Evolutionary conservation across 2,329 filamentous ascomycete species (phyloP).

Genomic region (Malbranchea zuffiana): DNA sequence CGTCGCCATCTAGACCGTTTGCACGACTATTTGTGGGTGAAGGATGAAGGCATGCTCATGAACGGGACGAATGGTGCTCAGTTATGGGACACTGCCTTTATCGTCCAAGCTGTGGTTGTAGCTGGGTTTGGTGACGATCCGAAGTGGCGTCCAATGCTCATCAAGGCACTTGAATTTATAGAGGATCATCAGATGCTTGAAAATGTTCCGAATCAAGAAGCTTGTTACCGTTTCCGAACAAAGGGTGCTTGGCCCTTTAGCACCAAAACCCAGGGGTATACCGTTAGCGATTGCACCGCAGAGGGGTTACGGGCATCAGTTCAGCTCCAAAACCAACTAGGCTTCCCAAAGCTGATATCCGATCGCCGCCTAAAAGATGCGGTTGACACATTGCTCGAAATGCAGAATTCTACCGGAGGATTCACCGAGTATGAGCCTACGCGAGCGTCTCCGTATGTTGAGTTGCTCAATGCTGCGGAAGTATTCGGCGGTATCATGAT

Average conservation of each 20-base stretch:
- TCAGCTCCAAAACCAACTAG: conserved; percentile 65
- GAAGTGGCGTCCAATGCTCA: conserved; percentile 72
- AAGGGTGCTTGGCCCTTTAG: conserved; percentile 97
- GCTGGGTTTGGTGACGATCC: conserved; percentile 66
- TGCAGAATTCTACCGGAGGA: conserved; percentile 78
- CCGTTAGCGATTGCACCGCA: conserved; percentile 86
- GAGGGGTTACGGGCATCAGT: conserved; percentile 83
- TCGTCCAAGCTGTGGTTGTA: conserved; percentile 70
- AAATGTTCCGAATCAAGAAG: conserved; percentile 62
- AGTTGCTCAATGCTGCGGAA: conserved; percentile 86
- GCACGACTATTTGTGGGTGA: conserved; percentile 84
- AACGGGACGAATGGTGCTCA: conserved; percentile 99
- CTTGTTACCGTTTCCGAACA: conserved; percentile 77
- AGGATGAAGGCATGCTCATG: conserved; percentile 80
- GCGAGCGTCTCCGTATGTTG: conserved; percentile 64
- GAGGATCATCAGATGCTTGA: conserved; percentile 86
- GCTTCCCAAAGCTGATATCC: conserved; percentile 63
- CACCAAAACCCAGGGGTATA: conserved; percentile 84
- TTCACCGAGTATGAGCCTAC: conserved; percentile 83
- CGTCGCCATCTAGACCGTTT: conserved; percentile 68
- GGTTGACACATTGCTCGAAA: conserved; percentile 78
- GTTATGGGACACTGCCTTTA: conserved; percentile 88
- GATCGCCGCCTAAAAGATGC: conserved; percentile 74
- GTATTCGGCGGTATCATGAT: conserved; percentile 98
- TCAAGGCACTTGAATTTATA: conserved; percentile 70